Base-by-base conservation (phyloP, 1,284 basidiomycete genomes). In the Cronartium quercuum region DNA sequence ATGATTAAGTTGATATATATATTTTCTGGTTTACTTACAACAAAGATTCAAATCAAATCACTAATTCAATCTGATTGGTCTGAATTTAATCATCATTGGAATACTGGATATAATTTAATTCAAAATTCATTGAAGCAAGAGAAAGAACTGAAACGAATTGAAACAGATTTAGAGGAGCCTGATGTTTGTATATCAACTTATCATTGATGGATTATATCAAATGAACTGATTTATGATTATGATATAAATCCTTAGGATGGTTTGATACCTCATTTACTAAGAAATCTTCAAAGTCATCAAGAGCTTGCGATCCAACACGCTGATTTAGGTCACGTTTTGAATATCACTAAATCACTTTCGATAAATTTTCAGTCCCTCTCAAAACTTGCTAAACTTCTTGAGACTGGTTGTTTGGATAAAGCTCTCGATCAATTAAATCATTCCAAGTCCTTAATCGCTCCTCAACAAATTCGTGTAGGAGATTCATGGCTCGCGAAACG, bases 41-140 rank as follows among this genome's bases (percentile, higher is more conserved):
- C 18, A 40, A 24, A 64, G 69, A 55, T 62, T 55, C 44, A 64
- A 35, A 65, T 71, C 44, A 41, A 71, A 64, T 71, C 69, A 51
- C 64, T 21, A 9, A 65, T 71, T 38, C 51, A 64, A 64, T 64
- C 69, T 42, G 55, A 38, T 10, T 71, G 69, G 69, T 65, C 69
- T 24, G 69, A 64, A 21, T 71, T 71, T 40, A 18, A 65, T 18
- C 40, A 65, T 35, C 69, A 71, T 41, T 71, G 61, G 69, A 64
- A 51, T 35, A 65, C 60, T 55, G 69, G 68, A 35, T 70, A 44
- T 10, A 35, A 44, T 7, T 24, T 70, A 42, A 42, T 62, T 29
- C 68, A 62, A 58, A 57, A 70, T 37, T 70, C 69, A 55, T 4
- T 29, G 9, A 37, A 71, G 29, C 47, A 63, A 1, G 69, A 71